Conservation (phyloP, 805 yeast species). For the Suhomyces sp. region DNA sequence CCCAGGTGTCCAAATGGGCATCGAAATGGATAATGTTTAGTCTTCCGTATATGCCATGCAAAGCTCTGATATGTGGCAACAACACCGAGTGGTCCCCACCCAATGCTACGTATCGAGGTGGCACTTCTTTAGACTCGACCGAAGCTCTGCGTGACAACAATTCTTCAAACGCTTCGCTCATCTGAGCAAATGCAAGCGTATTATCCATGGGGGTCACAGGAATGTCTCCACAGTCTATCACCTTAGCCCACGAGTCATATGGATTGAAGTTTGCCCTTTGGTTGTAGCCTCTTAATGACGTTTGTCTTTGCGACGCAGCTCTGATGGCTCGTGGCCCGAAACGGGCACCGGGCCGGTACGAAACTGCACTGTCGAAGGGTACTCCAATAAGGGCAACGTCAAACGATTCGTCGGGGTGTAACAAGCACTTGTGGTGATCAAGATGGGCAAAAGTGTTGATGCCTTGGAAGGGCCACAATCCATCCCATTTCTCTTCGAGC, state of each 20-base stretch:
- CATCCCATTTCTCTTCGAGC: slow-evolving; percentile 67
- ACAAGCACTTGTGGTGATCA: slow-evolving; percentile 56
- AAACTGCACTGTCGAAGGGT: slow-evolving; percentile 80
- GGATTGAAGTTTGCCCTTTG: slow-evolving; percentile 58
- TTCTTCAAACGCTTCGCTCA: slow-evolving; percentile 53
- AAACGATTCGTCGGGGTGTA: slow-evolving; percentile 43
- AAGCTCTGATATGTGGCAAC: slow-evolving; percentile 68
- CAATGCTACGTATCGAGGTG: slow-evolving; percentile 65
- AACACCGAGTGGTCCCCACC: slow-evolving; percentile 85
- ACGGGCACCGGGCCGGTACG: slow-evolving; percentile 78
- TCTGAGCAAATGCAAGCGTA: slow-evolving; percentile 48
- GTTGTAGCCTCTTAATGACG: slow-evolving; percentile 66
- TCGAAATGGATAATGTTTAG: slow-evolving; percentile 78
- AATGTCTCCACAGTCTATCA: slow-evolving; percentile 56
- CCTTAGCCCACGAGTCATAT: slow-evolving; percentile 46
- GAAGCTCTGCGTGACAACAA: slow-evolving; percentile 45
- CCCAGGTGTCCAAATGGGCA: slow-evolving; percentile 83
- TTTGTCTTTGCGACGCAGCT: slow-evolving; percentile 68
- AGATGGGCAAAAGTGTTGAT: slow-evolving; percentile 74
- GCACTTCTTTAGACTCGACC: slow-evolving; percentile 15
- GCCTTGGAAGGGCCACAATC: slow-evolving; percentile 70
- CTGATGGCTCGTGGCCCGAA: slow-evolving; percentile 78
- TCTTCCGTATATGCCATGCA: slow-evolving; percentile 59
- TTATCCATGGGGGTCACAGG: slow-evolving; percentile 63
- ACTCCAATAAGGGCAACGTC: slow-evolving; percentile 77